Evolutionary conservation across 306 rosid genomes (phyloP).

Genomic region (Lathyrus oleraceus): DNA sequence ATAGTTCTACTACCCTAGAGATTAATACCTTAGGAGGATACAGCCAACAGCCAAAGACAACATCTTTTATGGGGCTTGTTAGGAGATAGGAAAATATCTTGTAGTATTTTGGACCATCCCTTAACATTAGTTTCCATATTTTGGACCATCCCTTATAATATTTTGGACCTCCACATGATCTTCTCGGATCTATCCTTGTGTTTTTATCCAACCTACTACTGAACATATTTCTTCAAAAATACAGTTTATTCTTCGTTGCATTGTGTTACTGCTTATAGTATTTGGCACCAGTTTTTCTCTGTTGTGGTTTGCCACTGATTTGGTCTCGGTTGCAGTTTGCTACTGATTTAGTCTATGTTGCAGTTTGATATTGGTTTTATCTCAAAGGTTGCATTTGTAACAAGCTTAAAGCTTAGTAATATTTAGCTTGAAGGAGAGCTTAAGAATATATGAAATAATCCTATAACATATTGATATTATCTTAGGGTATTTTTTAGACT

Average conservation of each 20-base stretch:
- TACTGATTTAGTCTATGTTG: background rate
- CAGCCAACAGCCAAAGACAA: background rate
- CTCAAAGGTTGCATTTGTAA: background rate
- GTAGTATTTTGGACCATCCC: background rate
- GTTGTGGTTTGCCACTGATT: background rate
- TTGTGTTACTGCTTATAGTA: background rate
- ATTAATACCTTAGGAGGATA: conserved; percentile 10
- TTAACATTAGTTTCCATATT: background rate
- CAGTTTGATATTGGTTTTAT: background rate
- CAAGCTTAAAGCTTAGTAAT: background rate
- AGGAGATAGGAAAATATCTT: conserved; percentile 1
- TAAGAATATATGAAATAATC: background rate
- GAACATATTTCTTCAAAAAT: background rate
- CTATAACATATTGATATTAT: background rate
- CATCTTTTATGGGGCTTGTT: background rate
- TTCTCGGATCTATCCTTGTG: background rate
- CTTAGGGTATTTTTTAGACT: background rate
- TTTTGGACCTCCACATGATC: background rate
- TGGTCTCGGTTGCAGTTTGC: background rate
- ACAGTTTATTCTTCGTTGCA: background rate
- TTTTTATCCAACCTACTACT: background rate
- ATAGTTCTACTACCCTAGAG: background rate
- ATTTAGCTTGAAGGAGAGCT: background rate
- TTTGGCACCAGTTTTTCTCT: background rate
- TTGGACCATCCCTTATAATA: background rate